Conservation (phyloP, 495 filamentous ascomycete species). For the Penicillium cataractarum region DNA sequence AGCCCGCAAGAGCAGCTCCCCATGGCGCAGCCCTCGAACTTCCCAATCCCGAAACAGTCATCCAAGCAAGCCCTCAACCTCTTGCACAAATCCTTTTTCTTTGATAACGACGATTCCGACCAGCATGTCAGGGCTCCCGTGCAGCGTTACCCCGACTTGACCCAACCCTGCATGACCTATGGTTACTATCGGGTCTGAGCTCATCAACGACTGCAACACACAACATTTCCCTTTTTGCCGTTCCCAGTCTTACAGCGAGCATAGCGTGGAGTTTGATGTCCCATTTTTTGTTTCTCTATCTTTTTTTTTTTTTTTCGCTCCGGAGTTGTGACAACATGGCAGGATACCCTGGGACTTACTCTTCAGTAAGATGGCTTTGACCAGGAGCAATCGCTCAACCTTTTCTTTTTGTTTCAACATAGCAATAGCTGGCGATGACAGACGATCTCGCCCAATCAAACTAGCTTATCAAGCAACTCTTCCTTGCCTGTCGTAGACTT, state of each 20-base stretch:
- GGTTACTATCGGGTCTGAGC: slow-evolving; percentile 48
- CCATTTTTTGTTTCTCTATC: slow-evolving; percentile 7
- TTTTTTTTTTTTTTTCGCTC: slow-evolving; percentile 12
- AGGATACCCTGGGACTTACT: slow-evolving; percentile 37
- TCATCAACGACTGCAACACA: slow-evolving; percentile 6
- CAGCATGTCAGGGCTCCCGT: slow-evolving; percentile 33
- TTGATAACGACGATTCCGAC: slow-evolving; percentile 44
- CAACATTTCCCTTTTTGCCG: slow-evolving; percentile 16
- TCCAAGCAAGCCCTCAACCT: slow-evolving; percentile 39
- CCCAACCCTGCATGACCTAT: slow-evolving; percentile 45
- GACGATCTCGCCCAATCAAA: slow-evolving; percentile 10
- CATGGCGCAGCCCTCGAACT: slow-evolving; percentile 16
- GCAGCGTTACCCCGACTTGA: slow-evolving; percentile 36
- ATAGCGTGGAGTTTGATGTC: slow-evolving; percentile 46
- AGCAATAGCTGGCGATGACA: slow-evolving; percentile 1
- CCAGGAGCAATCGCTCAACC: slow-evolving; percentile 16
- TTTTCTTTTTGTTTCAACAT: slow-evolving; percentile 13
- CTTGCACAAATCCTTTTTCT: slow-evolving; percentile 52
- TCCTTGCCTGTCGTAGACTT: background rate
- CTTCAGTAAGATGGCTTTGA: slow-evolving; percentile 11
- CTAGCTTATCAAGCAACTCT: background rate
- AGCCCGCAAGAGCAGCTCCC: slow-evolving; percentile 8
- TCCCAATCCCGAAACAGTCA: slow-evolving; percentile 31
- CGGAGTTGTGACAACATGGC: slow-evolving; percentile 23
- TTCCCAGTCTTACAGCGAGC: slow-evolving; percentile 26